phyloP scores from a whole-genome alignment of 306 rosid species.

The Corylus avellana region DNA sequence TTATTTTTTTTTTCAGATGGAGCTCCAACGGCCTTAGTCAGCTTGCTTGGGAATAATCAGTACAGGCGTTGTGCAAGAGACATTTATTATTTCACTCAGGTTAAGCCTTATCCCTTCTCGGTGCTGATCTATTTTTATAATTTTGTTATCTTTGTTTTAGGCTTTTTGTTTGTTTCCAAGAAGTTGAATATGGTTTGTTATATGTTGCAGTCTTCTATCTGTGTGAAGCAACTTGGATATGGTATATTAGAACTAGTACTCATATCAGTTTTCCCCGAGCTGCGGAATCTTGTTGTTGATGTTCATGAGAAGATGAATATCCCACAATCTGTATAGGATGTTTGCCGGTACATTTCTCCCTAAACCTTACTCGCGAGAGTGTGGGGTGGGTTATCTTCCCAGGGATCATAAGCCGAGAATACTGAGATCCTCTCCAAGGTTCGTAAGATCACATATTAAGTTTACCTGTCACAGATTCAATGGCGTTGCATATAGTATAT shows the following conservation, averaged over 20 bases:
- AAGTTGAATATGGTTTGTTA: neutral
- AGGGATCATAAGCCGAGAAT: conserved; percentile 24
- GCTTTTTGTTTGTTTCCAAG: neutral
- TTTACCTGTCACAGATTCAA: neutral
- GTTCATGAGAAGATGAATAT: conserved; percentile 49
- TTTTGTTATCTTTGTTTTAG: neutral
- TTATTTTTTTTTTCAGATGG: conserved; percentile 58
- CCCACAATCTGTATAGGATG: conserved; percentile 51
- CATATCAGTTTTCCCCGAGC: conserved; percentile 83
- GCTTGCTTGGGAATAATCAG: conserved; percentile 84
- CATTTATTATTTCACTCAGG: conserved; percentile 92
- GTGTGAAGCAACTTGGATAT: conserved; percentile 86
- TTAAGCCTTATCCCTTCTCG: conserved; percentile 32
- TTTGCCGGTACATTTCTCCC: neutral
- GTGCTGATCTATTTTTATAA: conserved; percentile 1
- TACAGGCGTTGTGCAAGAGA: conserved; percentile 92
- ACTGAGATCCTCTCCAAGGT: conserved; percentile 15
- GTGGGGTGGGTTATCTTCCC: conserved; percentile 20
- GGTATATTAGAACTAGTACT: conserved; percentile 75
- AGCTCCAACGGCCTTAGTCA: conserved; percentile 85
- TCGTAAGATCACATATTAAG: conserved; percentile 1
- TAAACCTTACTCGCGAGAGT: conserved; percentile 22
- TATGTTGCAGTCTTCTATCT: conserved; percentile 62
- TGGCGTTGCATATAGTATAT: conserved; percentile 12
- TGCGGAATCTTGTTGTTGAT: conserved; percentile 57